Base-by-base conservation (phyloP, 768 basidiomycete species). In the Suillus ampliporus region DNA sequence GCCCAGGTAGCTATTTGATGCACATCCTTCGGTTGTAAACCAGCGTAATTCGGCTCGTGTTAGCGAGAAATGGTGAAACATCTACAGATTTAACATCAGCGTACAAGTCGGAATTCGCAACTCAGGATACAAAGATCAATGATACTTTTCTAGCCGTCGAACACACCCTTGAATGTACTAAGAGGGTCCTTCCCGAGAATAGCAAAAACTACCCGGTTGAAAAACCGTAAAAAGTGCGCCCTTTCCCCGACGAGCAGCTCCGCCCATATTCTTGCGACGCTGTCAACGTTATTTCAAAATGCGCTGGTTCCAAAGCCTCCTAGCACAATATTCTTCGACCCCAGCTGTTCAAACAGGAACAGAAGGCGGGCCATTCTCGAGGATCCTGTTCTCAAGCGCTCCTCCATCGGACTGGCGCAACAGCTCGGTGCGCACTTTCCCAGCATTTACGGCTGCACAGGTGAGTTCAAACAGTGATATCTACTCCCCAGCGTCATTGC, bases 261-360 rank as follows among this genome's bases (percentile, higher is more conserved):
- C 46, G 80, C 83, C 86, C 90, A 92, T 53, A 88, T 81, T 38
- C 71, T 75, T 8, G 88, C 89, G 15, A 92, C 81, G 57, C 80
- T 76, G 46, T 74, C 69, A 23, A 90, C 83, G 37, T 81, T 77
- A 74, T 92, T 92, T 58, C 79, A 79, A 75, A 91, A 92, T 2
- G 89, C 90, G 2, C 91, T 91, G 1, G 90, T 91, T 15, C 91
- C 91, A 72, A 90, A 92, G 64, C 86, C 86, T 35, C 91, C 91
- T 26, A 92, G 76, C 0, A 92, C 85, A 54, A 92, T 64, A 67
- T 86, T 80, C 68, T 77, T 80, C 23, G 82, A 83, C 19, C 86
- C 85, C 68, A 85, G 79, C 60, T 78, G 77, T 74, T 91, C 85
- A 70, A 91, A 89, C 34, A 91, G 75, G 59, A 78, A 84, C 31